These are phyloP conservation scores for Polysphondylium violaceum DNA, from an alignment of 78 protist genomes.

Conservation along the genomic window DNA sequence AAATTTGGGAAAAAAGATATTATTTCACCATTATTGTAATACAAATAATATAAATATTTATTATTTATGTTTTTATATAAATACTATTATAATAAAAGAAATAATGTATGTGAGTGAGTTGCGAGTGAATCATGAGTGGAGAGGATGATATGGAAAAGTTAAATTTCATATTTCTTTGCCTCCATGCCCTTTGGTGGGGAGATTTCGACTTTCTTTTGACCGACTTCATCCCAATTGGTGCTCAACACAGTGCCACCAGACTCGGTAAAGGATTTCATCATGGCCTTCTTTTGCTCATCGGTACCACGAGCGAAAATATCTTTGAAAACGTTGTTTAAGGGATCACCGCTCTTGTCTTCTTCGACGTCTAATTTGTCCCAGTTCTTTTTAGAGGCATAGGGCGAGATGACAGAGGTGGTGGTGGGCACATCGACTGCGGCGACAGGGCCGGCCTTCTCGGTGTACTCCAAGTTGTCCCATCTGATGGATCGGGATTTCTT, in stretches of 20 bases:
- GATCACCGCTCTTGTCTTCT: conserved; percentile 86
- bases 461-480: conserved; percentile 77
- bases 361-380: conserved; percentile 86
- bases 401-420: conserved; percentile 5
- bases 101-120: too few species aligned
- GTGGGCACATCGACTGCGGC: neutral
- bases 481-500: conserved; percentile 59
- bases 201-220: conserved; percentile 76
- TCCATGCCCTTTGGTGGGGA: conserved; percentile 90
- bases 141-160: too few species aligned
- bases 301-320: conserved; percentile 84
- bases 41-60: too few species aligned
- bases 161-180: too few species aligned
- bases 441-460: conserved; percentile 44
- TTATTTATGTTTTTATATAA: conserved; percentile 5
- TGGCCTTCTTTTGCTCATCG: conserved; percentile 91
- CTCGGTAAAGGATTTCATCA: conserved; percentile 95
- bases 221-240: conserved; percentile 96
- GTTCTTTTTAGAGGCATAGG: conserved; percentile 75
- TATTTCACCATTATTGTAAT: too few species aligned
- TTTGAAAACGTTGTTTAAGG: conserved; percentile 87
- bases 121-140: too few species aligned
- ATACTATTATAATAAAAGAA: conserved; percentile 17
- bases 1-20: too few species aligned
- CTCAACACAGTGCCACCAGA: conserved; percentile 95